phyloP scores from a whole-genome alignment of 2,329 filamentous ascomycete species.

The Ophiostoma tasmaniense region DNA sequence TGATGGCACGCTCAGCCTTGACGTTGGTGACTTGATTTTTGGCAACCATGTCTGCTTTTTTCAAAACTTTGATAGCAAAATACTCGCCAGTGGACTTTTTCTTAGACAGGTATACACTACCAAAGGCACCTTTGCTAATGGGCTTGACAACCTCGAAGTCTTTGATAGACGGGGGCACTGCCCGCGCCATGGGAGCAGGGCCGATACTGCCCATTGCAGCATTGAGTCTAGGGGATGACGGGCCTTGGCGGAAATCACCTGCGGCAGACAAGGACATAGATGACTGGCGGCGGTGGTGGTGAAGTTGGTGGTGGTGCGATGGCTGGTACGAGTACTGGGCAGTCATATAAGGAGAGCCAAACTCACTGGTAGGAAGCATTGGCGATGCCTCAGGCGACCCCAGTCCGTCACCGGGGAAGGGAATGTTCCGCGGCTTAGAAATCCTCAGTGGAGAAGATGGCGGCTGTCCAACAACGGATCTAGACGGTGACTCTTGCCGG shows the following conservation, averaged over 20 bases:
- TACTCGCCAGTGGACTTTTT: constrained; percentile 98
- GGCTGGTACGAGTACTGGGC: constrained; percentile 54
- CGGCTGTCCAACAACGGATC: constrained; percentile 47
- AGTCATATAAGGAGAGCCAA: constrained; percentile 58
- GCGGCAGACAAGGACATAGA: constrained; percentile 56
- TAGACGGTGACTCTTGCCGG: constrained; percentile 81
- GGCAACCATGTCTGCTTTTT: constrained; percentile 99
- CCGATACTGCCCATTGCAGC: constrained; percentile 55
- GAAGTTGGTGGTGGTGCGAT: constrained; percentile 34
- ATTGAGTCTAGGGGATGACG: constrained; percentile 72
- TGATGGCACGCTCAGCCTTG: constrained; percentile 95
- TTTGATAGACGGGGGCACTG: constrained; percentile 91
- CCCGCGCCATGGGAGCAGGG: constrained; percentile 73
- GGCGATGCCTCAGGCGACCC: constrained; percentile 86
- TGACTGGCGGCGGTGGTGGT: constrained; percentile 80
- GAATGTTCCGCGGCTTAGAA: constrained; percentile 63
- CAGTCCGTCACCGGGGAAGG: constrained; percentile 53
- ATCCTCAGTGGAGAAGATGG: constrained; percentile 84
- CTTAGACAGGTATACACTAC: constrained; percentile 94
- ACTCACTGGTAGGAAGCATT: constrained; percentile 73
- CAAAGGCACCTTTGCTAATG: constrained; percentile 97
- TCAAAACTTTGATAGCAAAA: constrained; percentile 95
- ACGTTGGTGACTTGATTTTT: constrained; percentile 99
- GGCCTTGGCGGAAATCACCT: constrained; percentile 48
- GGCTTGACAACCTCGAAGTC: constrained; percentile 99